These are phyloP conservation scores for Spinellus fusiger DNA, from an alignment of 192 early-diverging fungal genomes.

Conservation along the genomic window DNA sequence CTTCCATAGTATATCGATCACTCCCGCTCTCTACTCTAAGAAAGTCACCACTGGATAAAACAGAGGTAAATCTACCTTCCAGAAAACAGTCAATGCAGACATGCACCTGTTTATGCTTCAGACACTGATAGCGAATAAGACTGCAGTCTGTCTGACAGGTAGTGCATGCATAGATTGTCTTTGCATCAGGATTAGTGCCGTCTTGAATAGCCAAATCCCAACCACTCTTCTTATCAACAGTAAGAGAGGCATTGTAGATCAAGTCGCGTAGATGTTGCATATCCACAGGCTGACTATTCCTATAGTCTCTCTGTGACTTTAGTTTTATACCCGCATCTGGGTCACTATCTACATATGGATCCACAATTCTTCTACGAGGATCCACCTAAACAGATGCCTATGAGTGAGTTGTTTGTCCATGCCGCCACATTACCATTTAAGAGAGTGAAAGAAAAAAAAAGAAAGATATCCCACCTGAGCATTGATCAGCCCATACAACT, in stretches of 20 bases:
- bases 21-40: constrained; percentile 54
- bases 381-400: no score
- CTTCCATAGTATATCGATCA: constrained; percentile 47
- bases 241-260: constrained; percentile 35
- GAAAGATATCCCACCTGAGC: constrained; percentile 64
- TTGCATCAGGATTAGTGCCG: constrained; percentile 39
- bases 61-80: constrained; percentile 89
- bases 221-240: constrained; percentile 29
- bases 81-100: constrained; percentile 85
- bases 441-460: background rate
- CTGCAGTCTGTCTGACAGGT: constrained; percentile 87
- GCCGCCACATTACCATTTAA: background rate
- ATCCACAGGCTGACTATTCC: constrained; percentile 4
- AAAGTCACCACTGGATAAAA: constrained; percentile 83
- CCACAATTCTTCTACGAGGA: constrained; percentile 85
- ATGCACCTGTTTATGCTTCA: constrained; percentile 64
- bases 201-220: constrained; percentile 26
- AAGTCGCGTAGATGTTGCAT: constrained; percentile 20
- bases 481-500: constrained; percentile 95
- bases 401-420: no score
- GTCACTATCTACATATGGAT: constrained; percentile 83
- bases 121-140: constrained; percentile 71
- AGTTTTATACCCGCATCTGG: constrained; percentile 86
- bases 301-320: constrained; percentile 16
- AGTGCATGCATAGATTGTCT: constrained; percentile 55